Evolutionary conservation across 2,329 filamentous ascomycete species (phyloP), one percentile per base, ranked within the genome.

Genomic region (Fusarium torulosum): DNA sequence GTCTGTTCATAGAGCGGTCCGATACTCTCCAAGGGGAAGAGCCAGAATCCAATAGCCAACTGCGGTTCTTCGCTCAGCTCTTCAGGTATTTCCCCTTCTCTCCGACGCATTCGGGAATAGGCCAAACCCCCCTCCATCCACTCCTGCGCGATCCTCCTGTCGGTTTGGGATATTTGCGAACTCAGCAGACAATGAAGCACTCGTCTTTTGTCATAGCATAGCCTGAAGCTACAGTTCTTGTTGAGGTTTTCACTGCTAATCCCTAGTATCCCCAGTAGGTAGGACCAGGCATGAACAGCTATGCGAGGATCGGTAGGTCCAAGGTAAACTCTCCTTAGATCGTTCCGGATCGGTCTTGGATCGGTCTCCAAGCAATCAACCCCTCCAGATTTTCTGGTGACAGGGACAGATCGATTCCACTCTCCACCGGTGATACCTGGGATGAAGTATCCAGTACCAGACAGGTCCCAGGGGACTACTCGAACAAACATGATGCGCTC

Each of bases 31-130:
- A 54, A 13, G 2, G 38, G 38, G 14, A 54, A 53, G 4, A 20
- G 7, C 54, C 54, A 57, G 19, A 54, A 57, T 11, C 54, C 54
- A 17, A 54, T 1, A 3, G 51, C 29, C 2, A 25, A 17, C 8
- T 23, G 51, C 15, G 31, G 45, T 6, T 11, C 15, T 11, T 8
- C 14, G 0, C 19, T 13, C 1, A 27, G 7, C 7, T 29, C 15
- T 11, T n/a, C 13, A 6, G 15, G 17, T 31, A 8, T 15, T 20
- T 9, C 27, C 6, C 6, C 4, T 8, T 4, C 15, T 3, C 19
- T 42, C 13, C 19, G 27, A 13, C 27, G 10, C 10, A 11, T 29
- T 29, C 6, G 3, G 10, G 10, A 13, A 29, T 29, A 13, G 10
- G 11, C 38, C 5, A 21, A 7, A 6, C 4, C 29, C 14, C 7